Evolutionary conservation across 2,329 filamentous ascomycete genomes (phyloP), one percentile per base, ranked within the genome.

Genomic region (Didymella keratinophila): DNA sequence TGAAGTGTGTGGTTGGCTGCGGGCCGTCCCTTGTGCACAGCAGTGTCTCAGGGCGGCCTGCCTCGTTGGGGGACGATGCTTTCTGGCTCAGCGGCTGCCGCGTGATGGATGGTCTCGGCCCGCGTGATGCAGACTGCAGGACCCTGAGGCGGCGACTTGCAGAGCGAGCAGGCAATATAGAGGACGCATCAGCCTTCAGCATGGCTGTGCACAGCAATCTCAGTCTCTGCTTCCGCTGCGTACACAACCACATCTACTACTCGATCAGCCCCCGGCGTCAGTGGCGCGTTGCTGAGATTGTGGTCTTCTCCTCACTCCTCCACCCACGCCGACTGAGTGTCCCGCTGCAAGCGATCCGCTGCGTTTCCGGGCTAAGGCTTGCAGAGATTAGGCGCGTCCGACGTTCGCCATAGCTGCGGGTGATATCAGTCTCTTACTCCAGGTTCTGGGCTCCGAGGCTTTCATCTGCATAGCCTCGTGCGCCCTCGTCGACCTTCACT

Each of bases 381-480:
- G 51, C 61, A 45, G 53, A 63, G 63, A 48, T 59, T 72, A 70
- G 70, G 7, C n/a, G 32, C 2, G 43, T 36, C 37, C 39, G 30
- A 23, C 52, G 43, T 52, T 48, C 51, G 65, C 58, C 53, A 37
- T 60, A 49, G 46, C 32, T 42, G 52, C 53, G 44, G 51, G 66
- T 56, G 64, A 60, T 59, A 61, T 58, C 64, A 62, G 56, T 53
- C 54, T 66, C 64, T 63, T 56, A 56, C 57, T 60, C 64, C 47
- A 52, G 53, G 52, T 53, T 47, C 30, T 16, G 46, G 39, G 27
- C 54, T 52, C n/a, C 28, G 44, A 32, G 43, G 25, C 43, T 30
- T 20, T 43, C 21, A 43, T 14, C 41, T 43, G 41, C 41, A 43
- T 25, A 41, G 11, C 36, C 36, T 39, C 36, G 36, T 11, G 36